Evolutionary conservation across 306 rosid genomes (phyloP).

Genomic region (Vachellia collinsii): DNA sequence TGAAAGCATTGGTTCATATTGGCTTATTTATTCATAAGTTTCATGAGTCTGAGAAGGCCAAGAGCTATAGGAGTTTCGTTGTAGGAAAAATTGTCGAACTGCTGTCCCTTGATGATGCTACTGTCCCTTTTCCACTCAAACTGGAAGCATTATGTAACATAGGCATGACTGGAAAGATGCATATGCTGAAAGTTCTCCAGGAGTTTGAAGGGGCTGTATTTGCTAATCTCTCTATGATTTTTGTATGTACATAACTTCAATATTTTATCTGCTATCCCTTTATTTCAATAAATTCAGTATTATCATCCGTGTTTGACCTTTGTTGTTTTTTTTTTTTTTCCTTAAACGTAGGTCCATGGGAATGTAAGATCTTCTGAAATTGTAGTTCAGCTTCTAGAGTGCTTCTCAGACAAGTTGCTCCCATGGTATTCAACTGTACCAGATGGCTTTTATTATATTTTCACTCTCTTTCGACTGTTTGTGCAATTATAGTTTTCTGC

Average conservation of each 20-base stretch:
- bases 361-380: slow-evolving; percentile 53
- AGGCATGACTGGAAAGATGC: slow-evolving; percentile 68
- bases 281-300: slow-evolving; percentile 33
- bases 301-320: slow-evolving; percentile 23
- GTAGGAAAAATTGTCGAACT: slow-evolving; percentile 62
- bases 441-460: slow-evolving; percentile 17
- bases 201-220: slow-evolving; percentile 70
- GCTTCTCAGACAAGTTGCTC: slow-evolving; percentile 75
- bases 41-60: slow-evolving; percentile 63
- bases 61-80: slow-evolving; percentile 59
- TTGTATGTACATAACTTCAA: slow-evolving; percentile 47
- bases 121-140: slow-evolving; percentile 66
- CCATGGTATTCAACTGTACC: slow-evolving; percentile 64
- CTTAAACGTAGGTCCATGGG: slow-evolving; percentile 64
- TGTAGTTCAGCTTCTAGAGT: slow-evolving; percentile 69
- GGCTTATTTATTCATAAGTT: slow-evolving; percentile 64
- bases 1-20: slow-evolving; percentile 70
- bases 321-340: slow-evolving; percentile 39
- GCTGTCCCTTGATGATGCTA: slow-evolving; percentile 55
- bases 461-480: slow-evolving; percentile 30
- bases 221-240: slow-evolving; percentile 55
- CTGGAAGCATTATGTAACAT: slow-evolving; percentile 70
- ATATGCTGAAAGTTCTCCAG: slow-evolving; percentile 71
- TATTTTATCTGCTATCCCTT: slow-evolving; percentile 30
- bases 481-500: not conserved